phyloP scores from a whole-genome alignment of 2,329 filamentous ascomycete species.

The Grosmannia huntii region DNA sequence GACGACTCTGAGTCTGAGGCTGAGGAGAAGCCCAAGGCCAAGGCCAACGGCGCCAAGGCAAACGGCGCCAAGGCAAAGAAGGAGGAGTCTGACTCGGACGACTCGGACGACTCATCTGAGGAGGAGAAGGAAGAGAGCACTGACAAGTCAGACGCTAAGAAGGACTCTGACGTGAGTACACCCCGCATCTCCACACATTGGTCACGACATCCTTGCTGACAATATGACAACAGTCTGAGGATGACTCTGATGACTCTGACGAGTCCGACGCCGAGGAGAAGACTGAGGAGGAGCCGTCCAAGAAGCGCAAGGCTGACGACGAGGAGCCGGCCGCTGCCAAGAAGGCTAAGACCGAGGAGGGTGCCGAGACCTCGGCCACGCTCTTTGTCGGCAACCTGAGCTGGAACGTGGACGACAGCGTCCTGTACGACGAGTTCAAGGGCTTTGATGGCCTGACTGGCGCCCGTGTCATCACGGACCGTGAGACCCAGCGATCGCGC shows the following conservation, averaged over 20 bases:
- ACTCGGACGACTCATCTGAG: conserved; percentile 18
- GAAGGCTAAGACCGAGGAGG: conserved; percentile 52
- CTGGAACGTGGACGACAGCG: conserved; percentile 81
- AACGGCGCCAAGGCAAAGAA: not conserved
- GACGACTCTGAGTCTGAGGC: conserved; percentile 12
- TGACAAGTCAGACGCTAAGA: conserved; percentile 9
- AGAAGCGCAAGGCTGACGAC: conserved; percentile 56
- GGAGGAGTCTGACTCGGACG: conserved; percentile 18
- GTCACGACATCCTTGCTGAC: not conserved
- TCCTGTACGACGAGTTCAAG: conserved; percentile 71
- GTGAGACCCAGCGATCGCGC: conserved; percentile 68
- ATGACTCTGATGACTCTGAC: conserved; percentile 22
- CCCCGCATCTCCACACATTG: not conserved
- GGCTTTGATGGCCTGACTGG: conserved; percentile 58
- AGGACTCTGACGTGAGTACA: conserved; percentile 8
- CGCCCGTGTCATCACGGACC: conserved; percentile 74
- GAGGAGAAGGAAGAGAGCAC: conserved; percentile 15
- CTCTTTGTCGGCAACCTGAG: conserved; percentile 85
- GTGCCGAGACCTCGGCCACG: conserved; percentile 38
- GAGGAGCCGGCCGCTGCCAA: conserved; percentile 41
- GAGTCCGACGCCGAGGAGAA: conserved; percentile 16
- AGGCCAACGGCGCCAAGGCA: conserved; percentile 10
- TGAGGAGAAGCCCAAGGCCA: conserved; percentile 12
- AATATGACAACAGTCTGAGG: conserved; percentile 18
- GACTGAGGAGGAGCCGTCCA: conserved; percentile 27